A percentile compares a stretch with the other conserved stretches of the same genome.
Evolutionary conservation across 2,329 filamentous ascomycete species (phyloP).

Genomic region (Claviceps sp.): DNA sequence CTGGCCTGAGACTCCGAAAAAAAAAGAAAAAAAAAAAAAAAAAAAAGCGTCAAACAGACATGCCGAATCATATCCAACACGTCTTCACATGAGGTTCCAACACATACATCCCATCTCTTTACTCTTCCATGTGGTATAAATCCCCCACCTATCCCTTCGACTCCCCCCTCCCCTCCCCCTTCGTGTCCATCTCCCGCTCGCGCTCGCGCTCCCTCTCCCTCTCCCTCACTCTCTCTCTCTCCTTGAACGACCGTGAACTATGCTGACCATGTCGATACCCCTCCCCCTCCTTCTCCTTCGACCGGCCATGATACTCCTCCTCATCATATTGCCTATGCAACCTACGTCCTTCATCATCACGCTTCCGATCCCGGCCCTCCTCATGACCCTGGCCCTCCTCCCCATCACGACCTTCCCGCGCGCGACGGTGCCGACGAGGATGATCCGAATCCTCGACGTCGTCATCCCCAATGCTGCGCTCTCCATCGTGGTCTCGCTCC

Average conservation of each 20-base stretch:
- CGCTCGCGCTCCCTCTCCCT: no score
- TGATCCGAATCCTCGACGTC: constrained; percentile 11
- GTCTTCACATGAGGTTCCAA: no score
- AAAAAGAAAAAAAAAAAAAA: not conserved
- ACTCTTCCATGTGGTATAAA: not conserved
- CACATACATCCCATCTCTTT: no score
- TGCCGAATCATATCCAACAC: not conserved
- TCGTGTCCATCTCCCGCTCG: constrained; percentile 7
- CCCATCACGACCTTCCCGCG: constrained; percentile 7
- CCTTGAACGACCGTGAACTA: constrained; percentile 11
- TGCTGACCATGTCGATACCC: constrained; percentile 7
- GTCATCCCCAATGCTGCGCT: constrained; percentile 4
- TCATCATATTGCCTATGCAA: constrained; percentile 12
- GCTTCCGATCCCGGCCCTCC: not conserved
- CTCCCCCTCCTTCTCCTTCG: constrained; percentile 8
- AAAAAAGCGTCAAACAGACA: not conserved
- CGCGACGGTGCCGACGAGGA: constrained; percentile 6
- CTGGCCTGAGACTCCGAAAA: no score
- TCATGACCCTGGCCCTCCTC: constrained; percentile 7
- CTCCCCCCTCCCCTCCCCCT: constrained; percentile 8
- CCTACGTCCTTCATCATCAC: constrained; percentile 10
- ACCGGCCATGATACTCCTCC: constrained; percentile 10
- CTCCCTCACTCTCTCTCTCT: constrained; percentile 8
- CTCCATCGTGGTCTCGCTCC: constrained; percentile 13
- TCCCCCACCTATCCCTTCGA: not conserved